Base-by-base conservation (phyloP, 2,329 filamentous ascomycete species). In the Sarocladium strictum region DNA sequence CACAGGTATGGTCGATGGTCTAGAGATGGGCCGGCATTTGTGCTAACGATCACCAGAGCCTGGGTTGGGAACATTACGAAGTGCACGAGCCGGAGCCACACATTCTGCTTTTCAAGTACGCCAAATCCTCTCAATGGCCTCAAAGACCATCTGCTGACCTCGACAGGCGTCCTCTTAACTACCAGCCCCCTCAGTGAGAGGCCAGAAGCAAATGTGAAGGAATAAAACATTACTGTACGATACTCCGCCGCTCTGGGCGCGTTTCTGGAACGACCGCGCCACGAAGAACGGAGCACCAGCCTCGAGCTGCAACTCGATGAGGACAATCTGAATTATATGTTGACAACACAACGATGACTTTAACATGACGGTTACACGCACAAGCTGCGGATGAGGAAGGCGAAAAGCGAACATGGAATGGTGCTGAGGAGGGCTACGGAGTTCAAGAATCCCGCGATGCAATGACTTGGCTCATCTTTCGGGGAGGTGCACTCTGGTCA, bases 31-130 rank as follows among this genome's bases (percentile, higher is more conserved):
- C 27, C 17, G 23, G 35, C 6, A 6, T 2, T 11, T 10, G 21
- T 40, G 14, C 50, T 53, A 23, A 53, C 50, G 12, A 51, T 9
- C 6, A 21, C 51, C 68, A 97, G 92, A 97, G 93, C 77, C 78
- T 99, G 65, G 94, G 94, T 56, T 99, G 94, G 94, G 93, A 97
- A 71, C 94, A 99, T 72, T 99, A 99, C 69, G 94, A 99, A 72
- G 94, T 99, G 54, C 94, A 99, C 71, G 94, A 97, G 72, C 94
- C 94, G 41, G 94, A 99, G 75, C 94, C 94, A 60, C 94, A 99
- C 71, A 99, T 99, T 66, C 81, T 99, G 54, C 83, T 99, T 29
- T 99, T 99, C 83, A 99, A 99, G 93, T 97, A 76, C 71, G 89
- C 78, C 37, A 10, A 17, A n/a, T 52, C 27, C 53, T 24, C 9